Evolutionary conservation across 352 stramenopile species (phyloP).

Genomic region (Globisporangium mamillatum): DNA sequence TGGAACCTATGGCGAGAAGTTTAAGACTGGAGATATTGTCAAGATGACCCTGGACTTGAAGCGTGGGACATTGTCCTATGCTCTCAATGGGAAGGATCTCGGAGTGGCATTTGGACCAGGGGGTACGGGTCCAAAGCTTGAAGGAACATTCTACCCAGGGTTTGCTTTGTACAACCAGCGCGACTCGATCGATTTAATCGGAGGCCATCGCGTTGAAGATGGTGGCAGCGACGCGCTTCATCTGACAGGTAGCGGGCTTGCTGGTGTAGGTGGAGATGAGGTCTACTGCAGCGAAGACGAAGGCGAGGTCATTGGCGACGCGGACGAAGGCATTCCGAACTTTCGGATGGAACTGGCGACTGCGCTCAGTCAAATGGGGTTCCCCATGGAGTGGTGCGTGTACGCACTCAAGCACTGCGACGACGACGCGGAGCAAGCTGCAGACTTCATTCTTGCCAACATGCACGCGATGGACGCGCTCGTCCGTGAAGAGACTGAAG

Average conservation of each 20-base stretch:
- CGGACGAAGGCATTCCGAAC: conserved; percentile 64
- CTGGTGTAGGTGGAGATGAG: conserved; percentile 44
- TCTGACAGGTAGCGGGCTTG: conserved; percentile 27
- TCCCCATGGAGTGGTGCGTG: conserved; percentile 87
- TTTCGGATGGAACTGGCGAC: conserved; percentile 84
- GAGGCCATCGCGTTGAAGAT: conserved; percentile 82
- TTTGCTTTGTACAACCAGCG: conserved; percentile 89
- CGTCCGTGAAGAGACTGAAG: conserved; percentile 70
- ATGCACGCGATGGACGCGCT: conserved; percentile 81
- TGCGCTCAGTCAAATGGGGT: conserved; percentile 81
- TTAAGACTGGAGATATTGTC: conserved; percentile 85
- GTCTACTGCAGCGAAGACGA: conserved; percentile 86
- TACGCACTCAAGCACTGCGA: conserved; percentile 81
- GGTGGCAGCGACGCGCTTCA: conserved; percentile 27
- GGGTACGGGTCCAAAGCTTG: conserved; percentile 78
- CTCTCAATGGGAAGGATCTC: conserved; percentile 87
- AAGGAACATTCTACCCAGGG: conserved; percentile 83
- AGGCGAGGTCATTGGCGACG: conserved; percentile 47
- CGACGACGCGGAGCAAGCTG: conserved; percentile 77
- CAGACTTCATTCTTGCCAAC: conserved; percentile 84
- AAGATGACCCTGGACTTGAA: conserved; percentile 82
- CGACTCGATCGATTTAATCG: conserved; percentile 83
- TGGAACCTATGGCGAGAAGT: conserved; percentile 89
- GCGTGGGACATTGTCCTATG: conserved; percentile 81
- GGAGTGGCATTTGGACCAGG: conserved; percentile 87